Percentiles rank a stretch among this genome's conserved stretches.
phyloP scores from a whole-genome alignment of 371 early-diverging fungal species.

The Apophysomyces trapeziformis region DNA sequence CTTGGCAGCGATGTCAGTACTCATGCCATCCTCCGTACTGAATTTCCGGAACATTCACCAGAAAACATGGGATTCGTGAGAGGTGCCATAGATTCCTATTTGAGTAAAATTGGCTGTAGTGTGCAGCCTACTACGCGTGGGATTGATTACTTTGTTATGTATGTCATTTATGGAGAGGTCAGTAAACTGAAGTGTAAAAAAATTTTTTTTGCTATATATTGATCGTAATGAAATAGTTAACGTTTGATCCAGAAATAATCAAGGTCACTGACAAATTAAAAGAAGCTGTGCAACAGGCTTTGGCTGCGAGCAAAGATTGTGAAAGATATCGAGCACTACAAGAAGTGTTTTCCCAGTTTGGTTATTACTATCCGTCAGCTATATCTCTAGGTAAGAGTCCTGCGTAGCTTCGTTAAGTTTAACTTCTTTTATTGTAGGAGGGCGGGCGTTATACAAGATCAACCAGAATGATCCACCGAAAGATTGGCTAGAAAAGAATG shows the following conservation, averaged over 20 bases:
- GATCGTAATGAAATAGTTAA: neutral
- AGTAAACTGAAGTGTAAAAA: neutral
- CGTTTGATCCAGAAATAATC: neutral
- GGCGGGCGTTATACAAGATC: neutral
- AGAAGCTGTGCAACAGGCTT: neutral
- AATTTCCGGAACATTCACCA: neutral
- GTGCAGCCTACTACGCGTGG: neutral
- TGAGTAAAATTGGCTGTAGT: neutral
- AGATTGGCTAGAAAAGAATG: neutral
- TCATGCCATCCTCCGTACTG: neutral
- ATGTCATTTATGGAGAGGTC: neutral
- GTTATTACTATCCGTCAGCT: neutral
- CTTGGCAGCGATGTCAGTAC: neutral
- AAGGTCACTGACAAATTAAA: neutral
- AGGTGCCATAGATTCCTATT: neutral
- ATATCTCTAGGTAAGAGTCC: neutral
- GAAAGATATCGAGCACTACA: neutral
- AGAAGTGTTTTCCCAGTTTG: neutral
- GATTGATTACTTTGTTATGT: neutral
- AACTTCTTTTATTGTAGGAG: neutral
- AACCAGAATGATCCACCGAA: neutral
- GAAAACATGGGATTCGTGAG: neutral
- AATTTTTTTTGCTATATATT: neutral
- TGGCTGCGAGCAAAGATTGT: neutral
- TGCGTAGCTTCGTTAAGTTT: neutral